Evolutionary conservation across 371 early-diverging fungal genomes (phyloP).

Genomic region (Saksenaea vasiformis): DNA sequence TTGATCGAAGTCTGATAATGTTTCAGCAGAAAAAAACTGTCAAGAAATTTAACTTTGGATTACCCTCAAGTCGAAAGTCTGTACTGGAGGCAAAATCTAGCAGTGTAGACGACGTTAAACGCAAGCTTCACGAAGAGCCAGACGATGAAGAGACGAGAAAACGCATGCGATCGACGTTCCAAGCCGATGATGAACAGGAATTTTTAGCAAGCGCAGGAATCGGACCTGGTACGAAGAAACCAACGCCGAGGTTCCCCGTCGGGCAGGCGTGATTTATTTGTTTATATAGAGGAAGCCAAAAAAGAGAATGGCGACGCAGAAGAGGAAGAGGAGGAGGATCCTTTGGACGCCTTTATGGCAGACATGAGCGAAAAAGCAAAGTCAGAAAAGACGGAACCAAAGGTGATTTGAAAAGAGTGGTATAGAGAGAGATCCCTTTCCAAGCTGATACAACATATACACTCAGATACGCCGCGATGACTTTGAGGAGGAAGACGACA

Average conservation of each 20-base stretch:
- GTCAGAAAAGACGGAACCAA: conserved; percentile 47
- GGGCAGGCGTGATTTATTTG: conserved; percentile 2
- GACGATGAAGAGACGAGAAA: conserved; percentile 14
- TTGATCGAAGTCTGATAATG: neutral
- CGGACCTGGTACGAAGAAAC: conserved; percentile 13
- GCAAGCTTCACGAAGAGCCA: neutral
- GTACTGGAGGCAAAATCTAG: neutral
- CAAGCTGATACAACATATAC: neutral
- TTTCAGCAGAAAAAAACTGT: conserved; percentile 12
- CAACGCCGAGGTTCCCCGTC: neutral
- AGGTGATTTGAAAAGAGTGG: conserved; percentile 32
- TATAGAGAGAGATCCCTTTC: neutral
- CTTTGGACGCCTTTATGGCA: conserved; percentile 90
- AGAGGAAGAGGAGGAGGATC: conserved; percentile 74
- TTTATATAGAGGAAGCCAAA: conserved; percentile 9
- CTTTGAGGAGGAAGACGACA: conserved; percentile 79
- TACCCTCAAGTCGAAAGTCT: conserved; percentile 6
- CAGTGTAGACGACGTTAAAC: conserved; percentile 2
- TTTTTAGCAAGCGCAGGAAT: conserved; percentile 28
- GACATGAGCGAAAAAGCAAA: conserved; percentile 68
- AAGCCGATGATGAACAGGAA: conserved; percentile 25
- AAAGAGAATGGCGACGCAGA: conserved; percentile 5
- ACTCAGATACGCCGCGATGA: conserved; percentile 56
- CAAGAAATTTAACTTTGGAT: conserved; percentile 24
- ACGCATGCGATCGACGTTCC: conserved; percentile 12